A percentile compares a stretch with the other conserved stretches of the same genome.
phyloP scores from a whole-genome alignment of 2,329 filamentous ascomycete species.

The Xylogone sp. region DNA sequence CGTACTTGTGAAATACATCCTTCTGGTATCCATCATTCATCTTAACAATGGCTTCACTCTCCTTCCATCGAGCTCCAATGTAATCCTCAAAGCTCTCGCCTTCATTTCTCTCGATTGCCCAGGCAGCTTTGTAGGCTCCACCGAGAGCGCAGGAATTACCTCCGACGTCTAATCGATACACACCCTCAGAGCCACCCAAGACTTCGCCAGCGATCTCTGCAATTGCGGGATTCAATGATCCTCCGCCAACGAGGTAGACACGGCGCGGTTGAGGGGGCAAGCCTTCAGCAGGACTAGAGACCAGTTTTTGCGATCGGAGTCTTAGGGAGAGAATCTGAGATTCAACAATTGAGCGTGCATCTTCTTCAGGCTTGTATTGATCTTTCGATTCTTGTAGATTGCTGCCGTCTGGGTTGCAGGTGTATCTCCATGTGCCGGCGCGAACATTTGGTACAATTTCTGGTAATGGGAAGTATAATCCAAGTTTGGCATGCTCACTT shows the following conservation, averaged over 20 bases:
- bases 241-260: slow-evolving; percentile 92
- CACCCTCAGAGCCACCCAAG: slow-evolving; percentile 81
- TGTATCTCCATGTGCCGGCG: slow-evolving; percentile 83
- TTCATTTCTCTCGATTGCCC: slow-evolving; percentile 69
- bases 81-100: slow-evolving; percentile 84
- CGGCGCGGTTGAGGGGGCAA: slow-evolving; percentile 82
- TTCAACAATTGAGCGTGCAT: slow-evolving; percentile 85
- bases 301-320: slow-evolving; percentile 75
- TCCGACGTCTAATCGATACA: slow-evolving; percentile 90
- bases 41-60: slow-evolving; percentile 76
- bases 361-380: slow-evolving; percentile 58
- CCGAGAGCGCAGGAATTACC: slow-evolving; percentile 93
- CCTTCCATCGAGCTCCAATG: slow-evolving; percentile 79
- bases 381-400: slow-evolving; percentile 36
- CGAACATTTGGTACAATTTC: slow-evolving; percentile 93
- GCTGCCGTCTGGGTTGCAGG: slow-evolving; percentile 51
- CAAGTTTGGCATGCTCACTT: slow-evolving; percentile 68
- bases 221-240: slow-evolving; percentile 85
- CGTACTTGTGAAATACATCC: slow-evolving; percentile 74
- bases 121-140: slow-evolving; percentile 93
- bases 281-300: slow-evolving; percentile 47
- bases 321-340: slow-evolving; percentile 92
- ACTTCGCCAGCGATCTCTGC: slow-evolving; percentile 82
- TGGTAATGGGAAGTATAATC: slow-evolving; percentile 90
- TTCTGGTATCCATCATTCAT: slow-evolving; percentile 78